Conservation (phyloP, 805 yeast species). For the Komagataella pastoris region DNA sequence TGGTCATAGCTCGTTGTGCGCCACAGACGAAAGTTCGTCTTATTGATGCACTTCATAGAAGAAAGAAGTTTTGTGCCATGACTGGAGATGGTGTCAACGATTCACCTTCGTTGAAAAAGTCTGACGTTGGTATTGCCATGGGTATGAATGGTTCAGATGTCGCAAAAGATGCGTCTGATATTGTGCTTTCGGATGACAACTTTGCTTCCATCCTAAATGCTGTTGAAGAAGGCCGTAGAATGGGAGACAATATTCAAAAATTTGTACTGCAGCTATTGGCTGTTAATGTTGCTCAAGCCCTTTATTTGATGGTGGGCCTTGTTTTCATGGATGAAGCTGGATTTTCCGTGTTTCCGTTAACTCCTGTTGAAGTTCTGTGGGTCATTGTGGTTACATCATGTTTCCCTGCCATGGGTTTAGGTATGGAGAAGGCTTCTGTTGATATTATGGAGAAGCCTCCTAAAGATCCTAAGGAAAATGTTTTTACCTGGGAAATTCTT, state of each 20-base stretch:
- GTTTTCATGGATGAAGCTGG: conserved; percentile 52
- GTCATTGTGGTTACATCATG: conserved; percentile 67
- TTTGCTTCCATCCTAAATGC: conserved; percentile 71
- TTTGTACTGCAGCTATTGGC: conserved; percentile 64
- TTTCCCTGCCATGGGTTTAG: conserved; percentile 78
- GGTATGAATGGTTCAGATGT: conserved; percentile 74
- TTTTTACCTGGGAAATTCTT: conserved; percentile 56
- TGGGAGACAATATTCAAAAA: conserved; percentile 68
- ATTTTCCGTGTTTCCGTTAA: conserved; percentile 67
- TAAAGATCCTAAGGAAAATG: conserved; percentile 35
- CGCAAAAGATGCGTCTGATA: conserved; percentile 75
- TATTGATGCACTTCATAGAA: conserved; percentile 64
- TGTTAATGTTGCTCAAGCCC: conserved; percentile 60
- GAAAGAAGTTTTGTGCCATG: conserved; percentile 60
- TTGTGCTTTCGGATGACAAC: conserved; percentile 64
- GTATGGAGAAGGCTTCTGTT: conserved; percentile 50
- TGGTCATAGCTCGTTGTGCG: conserved; percentile 74
- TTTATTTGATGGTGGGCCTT: conserved; percentile 57
- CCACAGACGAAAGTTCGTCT: conserved; percentile 73
- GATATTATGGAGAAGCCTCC: conserved; percentile 58
- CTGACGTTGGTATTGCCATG: conserved; percentile 81
- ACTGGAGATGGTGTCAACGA: conserved; percentile 80
- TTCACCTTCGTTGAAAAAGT: conserved; percentile 62
- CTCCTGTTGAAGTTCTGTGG: conserved; percentile 76
- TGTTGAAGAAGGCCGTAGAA: conserved; percentile 69